Evolutionary conservation across 805 yeast species (phyloP).

Genomic region (Dipodascus geniculatus): DNA sequence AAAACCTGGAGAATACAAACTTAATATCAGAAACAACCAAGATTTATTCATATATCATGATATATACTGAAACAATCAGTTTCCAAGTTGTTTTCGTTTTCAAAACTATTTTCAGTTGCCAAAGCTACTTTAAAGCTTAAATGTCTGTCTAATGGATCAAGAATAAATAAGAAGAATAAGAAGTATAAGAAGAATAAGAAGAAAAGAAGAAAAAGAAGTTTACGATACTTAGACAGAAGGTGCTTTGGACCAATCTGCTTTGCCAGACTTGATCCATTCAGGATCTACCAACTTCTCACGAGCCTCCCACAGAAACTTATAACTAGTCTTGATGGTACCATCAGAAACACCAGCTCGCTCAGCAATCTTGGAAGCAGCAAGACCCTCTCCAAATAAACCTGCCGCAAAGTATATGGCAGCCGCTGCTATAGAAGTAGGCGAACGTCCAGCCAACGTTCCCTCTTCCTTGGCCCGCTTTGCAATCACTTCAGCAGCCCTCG

Average conservation of each 20-base stretch:
- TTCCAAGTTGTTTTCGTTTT: too few species aligned
- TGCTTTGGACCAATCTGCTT: constrained; percentile 39
- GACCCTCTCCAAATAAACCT: constrained; percentile 67
- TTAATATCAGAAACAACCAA: too few species aligned
- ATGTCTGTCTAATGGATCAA: too few species aligned
- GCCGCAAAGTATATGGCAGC: constrained; percentile 93
- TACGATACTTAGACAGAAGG: constrained; percentile 22
- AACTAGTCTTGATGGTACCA: constrained; percentile 91
- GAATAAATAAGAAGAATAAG: too few species aligned
- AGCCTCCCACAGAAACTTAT: constrained; percentile 68
- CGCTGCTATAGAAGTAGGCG: constrained; percentile 96
- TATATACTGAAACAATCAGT: too few species aligned
- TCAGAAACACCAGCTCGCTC: constrained; percentile 94
- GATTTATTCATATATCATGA: too few species aligned
- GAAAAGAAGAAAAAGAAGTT: background rate
- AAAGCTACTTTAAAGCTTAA: too few species aligned
- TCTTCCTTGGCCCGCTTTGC: constrained; percentile 83
- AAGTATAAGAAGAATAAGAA: too few species aligned
- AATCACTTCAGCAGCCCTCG: constrained; percentile 87
- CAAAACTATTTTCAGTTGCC: too few species aligned
- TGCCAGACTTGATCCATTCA: constrained; percentile 60
- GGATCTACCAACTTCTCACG: constrained; percentile 64
- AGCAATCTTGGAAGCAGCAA: constrained; percentile 70
- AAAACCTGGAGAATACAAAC: too few species aligned
- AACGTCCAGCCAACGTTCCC: constrained; percentile 90